A percentile compares a stretch with the other conserved stretches of the same genome.
phyloP scores from a whole-genome alignment of 1,284 basidiomycete species.

The Vanrija humicola region DNA sequence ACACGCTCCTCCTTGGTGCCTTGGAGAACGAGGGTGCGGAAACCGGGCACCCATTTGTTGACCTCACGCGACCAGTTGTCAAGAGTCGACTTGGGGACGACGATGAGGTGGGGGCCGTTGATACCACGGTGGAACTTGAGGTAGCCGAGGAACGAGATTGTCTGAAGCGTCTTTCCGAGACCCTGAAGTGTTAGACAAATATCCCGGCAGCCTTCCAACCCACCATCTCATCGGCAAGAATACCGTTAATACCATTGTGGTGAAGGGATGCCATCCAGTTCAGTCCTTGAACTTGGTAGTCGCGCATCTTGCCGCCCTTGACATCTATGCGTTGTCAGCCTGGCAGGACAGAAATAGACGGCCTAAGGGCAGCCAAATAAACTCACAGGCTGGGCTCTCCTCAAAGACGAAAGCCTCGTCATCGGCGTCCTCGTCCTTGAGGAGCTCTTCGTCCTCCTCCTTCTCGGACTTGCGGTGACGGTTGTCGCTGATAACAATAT shows the following conservation, averaged over 20 bases:
- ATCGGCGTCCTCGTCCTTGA: conserved; percentile 77
- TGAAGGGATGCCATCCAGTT: conserved; percentile 96
- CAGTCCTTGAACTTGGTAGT: conserved; percentile 92
- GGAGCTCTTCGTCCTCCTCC: conserved; percentile 92
- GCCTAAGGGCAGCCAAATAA: background rate
- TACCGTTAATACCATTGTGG: conserved; percentile 89
- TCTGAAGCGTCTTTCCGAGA: conserved; percentile 96
- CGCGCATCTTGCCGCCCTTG: conserved; percentile 79
- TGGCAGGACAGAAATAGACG: too few species aligned
- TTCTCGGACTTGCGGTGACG: conserved; percentile 94
- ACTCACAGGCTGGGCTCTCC: conserved; percentile 80
- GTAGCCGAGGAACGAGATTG: conserved; percentile 94
- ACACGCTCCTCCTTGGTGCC: conserved; percentile 86
- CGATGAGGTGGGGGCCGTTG: conserved; percentile 82
- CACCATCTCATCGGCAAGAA: conserved; percentile 92
- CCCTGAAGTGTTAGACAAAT: conserved; percentile 58
- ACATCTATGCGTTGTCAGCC: conserved; percentile 58
- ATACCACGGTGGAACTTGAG: conserved; percentile 79
- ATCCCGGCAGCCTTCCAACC: conserved; percentile 21
- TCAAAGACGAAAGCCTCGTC: conserved; percentile 87
- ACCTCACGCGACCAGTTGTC: conserved; percentile 98
- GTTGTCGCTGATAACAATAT: conserved; percentile 54
- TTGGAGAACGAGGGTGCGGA: conserved; percentile 75
- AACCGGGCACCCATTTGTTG: conserved; percentile 84
- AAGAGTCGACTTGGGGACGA: conserved; percentile 95